phyloP scores from a whole-genome alignment of 495 filamentous ascomycete genomes.

The Podospora pseudoanserina region DNA sequence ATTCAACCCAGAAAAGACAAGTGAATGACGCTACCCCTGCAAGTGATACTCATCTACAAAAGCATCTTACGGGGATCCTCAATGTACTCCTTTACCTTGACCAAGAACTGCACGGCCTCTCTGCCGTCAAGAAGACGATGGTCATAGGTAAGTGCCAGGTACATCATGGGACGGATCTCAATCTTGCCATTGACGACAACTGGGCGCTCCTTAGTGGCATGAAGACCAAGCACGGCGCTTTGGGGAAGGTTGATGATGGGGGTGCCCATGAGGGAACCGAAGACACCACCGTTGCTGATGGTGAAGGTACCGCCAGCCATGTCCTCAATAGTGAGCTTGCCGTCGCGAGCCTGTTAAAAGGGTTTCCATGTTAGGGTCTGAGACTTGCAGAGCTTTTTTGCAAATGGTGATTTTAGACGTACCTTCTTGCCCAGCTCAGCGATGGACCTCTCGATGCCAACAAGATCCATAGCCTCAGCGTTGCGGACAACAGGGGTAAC shows the following conservation, averaged over 20 bases:
- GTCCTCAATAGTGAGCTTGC: conserved; percentile 97
- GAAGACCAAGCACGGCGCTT: conserved; percentile 92
- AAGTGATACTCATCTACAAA: conserved; percentile 4
- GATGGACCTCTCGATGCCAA: conserved; percentile 88
- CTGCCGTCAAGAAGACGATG: conserved; percentile 92
- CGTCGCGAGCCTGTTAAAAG: conserved; percentile 71
- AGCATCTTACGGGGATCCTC: conserved; percentile 95
- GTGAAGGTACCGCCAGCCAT: conserved; percentile 99
- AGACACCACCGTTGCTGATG: conserved; percentile 85
- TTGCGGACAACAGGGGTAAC: conserved; percentile 97
- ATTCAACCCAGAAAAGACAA: not conserved
- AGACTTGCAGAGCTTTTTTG: not conserved
- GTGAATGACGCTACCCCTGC: not conserved
- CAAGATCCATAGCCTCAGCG: conserved; percentile 77
- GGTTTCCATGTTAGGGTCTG: conserved; percentile 21
- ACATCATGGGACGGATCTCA: conserved; percentile 98
- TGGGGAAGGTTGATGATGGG: conserved; percentile 99
- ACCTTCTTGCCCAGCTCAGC: conserved; percentile 95
- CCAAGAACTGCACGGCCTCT: conserved; percentile 94
- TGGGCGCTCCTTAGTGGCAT: conserved; percentile 94
- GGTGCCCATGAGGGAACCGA: conserved; percentile 82
- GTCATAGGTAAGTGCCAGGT: conserved; percentile 94
- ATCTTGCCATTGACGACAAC: conserved; percentile 88
- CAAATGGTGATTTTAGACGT: not conserved
- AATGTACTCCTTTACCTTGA: conserved; percentile 98